A percentile compares a stretch with the other conserved stretches of the same genome.
phyloP scores from a whole-genome alignment of 2,329 filamentous ascomycete species.

The Fusarium illudens region DNA sequence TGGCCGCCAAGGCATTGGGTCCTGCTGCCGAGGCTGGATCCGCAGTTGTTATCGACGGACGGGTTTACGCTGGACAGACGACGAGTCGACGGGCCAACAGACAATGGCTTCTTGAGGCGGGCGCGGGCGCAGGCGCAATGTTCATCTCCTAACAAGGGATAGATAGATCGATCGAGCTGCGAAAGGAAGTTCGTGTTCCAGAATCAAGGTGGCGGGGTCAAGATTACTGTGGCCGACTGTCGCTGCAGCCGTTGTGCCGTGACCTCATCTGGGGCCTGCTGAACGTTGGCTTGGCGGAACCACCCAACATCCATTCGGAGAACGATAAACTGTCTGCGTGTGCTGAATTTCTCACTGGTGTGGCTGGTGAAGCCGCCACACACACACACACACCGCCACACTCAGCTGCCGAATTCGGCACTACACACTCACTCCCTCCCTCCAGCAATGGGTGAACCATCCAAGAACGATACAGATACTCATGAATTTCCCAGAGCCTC shows the following conservation, averaged over 20 bases:
- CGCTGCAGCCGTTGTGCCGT: conserved; percentile 32
- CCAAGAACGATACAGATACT: background rate
- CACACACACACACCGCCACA: conserved; percentile 19
- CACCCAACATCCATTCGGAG: conserved; percentile 6
- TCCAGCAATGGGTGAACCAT: background rate
- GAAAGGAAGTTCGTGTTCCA: conserved; percentile 28
- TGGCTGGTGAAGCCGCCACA: conserved; percentile 1
- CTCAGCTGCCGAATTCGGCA: background rate
- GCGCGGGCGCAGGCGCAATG: conserved; percentile 16
- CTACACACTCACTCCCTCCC: background rate
- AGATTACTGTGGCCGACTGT: conserved; percentile 24
- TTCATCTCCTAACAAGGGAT: conserved; percentile 35
- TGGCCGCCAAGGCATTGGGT: conserved; percentile 49
- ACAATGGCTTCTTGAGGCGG: conserved; percentile 23
- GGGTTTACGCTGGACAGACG: conserved; percentile 19
- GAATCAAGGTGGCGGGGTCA: conserved; percentile 41
- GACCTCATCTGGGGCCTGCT: conserved; percentile 37
- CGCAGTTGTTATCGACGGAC: background rate
- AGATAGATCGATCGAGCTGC: background rate
- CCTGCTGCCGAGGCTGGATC: conserved; percentile 27
- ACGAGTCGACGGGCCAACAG: conserved; percentile 30
- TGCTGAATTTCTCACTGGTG: conserved; percentile 1
- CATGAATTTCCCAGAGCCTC: conserved; percentile 2
- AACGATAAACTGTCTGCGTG: conserved; percentile 8
- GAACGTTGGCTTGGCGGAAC: conserved; percentile 30